These are phyloP conservation scores for Debaryomyces udenii DNA, from an alignment of 1,139 yeast species.

Conservation along the genomic window DNA sequence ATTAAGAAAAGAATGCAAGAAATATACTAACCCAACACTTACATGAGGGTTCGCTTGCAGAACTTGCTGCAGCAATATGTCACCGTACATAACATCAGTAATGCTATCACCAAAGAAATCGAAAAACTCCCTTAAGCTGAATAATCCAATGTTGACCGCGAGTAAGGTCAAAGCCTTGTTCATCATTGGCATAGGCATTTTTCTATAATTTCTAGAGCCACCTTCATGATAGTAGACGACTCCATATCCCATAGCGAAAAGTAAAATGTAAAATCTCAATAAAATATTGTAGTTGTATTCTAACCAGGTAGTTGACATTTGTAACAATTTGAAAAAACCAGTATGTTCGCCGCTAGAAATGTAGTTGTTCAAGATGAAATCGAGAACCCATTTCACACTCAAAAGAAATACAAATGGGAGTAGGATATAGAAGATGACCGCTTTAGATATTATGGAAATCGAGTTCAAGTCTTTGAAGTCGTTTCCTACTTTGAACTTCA, in stretches of 20 bases:
- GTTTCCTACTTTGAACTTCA: conserved; percentile 31
- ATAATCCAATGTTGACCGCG: conserved; percentile 14
- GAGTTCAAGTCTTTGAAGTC: conserved; percentile 36
- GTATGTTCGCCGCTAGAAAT: conserved; percentile 10
- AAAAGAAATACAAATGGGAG: conserved; percentile 25
- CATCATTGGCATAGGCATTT: conserved; percentile 26
- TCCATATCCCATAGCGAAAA: conserved; percentile 46
- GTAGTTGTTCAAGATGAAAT: conserved; percentile 23
- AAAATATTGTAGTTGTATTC: conserved; percentile 11
- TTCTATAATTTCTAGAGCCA: conserved; percentile 29
- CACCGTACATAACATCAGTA: conserved; percentile 2
- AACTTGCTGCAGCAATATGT: not conserved
- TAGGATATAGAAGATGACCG: conserved; percentile 32
- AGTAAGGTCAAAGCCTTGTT: conserved; percentile 23
- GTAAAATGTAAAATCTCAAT: conserved; percentile 21
- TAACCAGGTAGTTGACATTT: conserved; percentile 8
- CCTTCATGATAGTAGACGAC: conserved; percentile 36
- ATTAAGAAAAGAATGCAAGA: not conserved
- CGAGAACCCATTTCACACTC: conserved; percentile 16
- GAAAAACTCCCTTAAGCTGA: conserved; percentile 7
- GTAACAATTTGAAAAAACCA: conserved; percentile 8
- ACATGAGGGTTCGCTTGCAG: not conserved
- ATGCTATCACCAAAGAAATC: not conserved
- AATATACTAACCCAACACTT: not conserved
- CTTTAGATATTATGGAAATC: conserved; percentile 39